These are phyloP conservation scores for Candida awuae DNA, from an alignment of 805 yeast genomes.

Conservation along the genomic window DNA sequence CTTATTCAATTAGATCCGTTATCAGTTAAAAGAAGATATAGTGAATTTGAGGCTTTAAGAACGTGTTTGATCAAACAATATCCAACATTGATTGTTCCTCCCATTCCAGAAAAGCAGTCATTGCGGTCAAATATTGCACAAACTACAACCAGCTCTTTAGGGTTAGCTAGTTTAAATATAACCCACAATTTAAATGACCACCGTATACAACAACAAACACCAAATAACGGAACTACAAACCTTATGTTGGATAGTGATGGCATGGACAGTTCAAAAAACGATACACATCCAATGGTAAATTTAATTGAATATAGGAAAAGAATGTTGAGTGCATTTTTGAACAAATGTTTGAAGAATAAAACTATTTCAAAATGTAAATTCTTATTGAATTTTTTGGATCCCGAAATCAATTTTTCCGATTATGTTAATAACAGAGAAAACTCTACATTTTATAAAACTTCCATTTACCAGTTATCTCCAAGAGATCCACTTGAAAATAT, in stretches of 20 bases:
- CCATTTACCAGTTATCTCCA: constrained; percentile 53
- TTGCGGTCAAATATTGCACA: constrained; percentile 31
- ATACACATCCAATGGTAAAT: constrained; percentile 9
- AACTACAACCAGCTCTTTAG: constrained; percentile 25
- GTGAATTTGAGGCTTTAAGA: constrained; percentile 84
- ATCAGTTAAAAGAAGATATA: constrained; percentile 73
- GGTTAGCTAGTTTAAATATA: constrained; percentile 12
- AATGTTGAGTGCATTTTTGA: constrained; percentile 67
- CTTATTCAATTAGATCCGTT: constrained; percentile 59
- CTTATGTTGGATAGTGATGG: background rate
- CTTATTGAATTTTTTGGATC: constrained; percentile 74
- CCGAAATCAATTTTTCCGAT: constrained; percentile 78
- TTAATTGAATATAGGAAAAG: constrained; percentile 58
- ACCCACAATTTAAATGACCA: constrained; percentile 2
- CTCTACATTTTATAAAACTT: constrained; percentile 40
- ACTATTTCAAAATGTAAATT: constrained; percentile 52
- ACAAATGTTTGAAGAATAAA: constrained; percentile 56
- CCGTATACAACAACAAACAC: background rate
- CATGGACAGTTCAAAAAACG: background rate
- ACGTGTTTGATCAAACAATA: constrained; percentile 60
- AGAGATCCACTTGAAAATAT: constrained; percentile 45
- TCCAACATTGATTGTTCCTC: constrained; percentile 83
- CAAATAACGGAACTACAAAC: background rate
- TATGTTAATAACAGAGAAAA: constrained; percentile 53
- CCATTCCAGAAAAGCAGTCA: constrained; percentile 84